phyloP scores from a whole-genome alignment of 176 grass and related monocot genomes.

The Aechmea fasciata region DNA sequence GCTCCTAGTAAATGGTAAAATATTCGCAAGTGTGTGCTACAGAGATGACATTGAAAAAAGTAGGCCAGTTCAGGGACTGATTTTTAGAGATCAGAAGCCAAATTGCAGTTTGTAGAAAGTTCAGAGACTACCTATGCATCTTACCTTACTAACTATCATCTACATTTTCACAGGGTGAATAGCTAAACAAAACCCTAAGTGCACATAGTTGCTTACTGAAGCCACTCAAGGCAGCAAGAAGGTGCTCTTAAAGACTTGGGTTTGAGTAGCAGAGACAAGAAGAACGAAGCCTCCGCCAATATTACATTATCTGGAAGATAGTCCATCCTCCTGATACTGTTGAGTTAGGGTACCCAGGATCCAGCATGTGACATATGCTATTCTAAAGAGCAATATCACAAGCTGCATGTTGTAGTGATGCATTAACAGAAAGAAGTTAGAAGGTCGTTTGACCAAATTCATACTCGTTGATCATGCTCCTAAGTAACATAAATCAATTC shows the following conservation, averaged over 20 bases:
- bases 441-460: neutral
- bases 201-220: conserved; percentile 89
- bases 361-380: conserved; percentile 31
- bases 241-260: conserved; percentile 47
- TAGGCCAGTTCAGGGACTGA: too few relatives aligned
- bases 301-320: conserved; percentile 66
- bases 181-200: conserved; percentile 51
- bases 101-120: too few relatives aligned
- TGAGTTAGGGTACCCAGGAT: conserved; percentile 34
- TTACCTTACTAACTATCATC: neutral
- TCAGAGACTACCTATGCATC: too few relatives aligned
- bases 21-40: too few relatives aligned
- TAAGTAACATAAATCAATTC: neutral
- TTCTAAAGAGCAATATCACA: conserved; percentile 18
- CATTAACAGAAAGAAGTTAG: neutral
- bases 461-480: neutral
- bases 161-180: conserved; percentile 24
- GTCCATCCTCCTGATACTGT: conserved; percentile 47
- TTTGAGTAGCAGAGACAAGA: conserved; percentile 72
- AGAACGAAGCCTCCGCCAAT: conserved; percentile 65
- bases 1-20: too few relatives aligned
- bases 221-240: conserved; percentile 57
- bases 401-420: neutral
- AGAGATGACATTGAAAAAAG: too few relatives aligned
- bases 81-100: too few relatives aligned